phyloP scores from a whole-genome alignment of 2,329 filamentous ascomycete genomes.

The Xylaria sp. region DNA sequence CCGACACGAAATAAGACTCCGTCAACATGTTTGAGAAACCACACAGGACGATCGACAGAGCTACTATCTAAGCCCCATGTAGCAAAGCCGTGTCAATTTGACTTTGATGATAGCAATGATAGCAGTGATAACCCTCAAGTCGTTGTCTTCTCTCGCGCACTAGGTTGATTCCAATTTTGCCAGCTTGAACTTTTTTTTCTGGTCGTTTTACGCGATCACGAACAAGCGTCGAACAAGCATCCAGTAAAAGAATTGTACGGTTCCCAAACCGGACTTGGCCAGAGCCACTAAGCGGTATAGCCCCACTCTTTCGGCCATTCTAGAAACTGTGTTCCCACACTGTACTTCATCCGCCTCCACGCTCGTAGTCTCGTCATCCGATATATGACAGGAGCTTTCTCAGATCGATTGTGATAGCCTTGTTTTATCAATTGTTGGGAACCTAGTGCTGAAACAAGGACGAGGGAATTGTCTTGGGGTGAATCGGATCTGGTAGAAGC shows the following conservation, averaged over 20 bases:
- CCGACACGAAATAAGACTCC: slow-evolving; percentile 69
- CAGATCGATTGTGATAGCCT: background rate
- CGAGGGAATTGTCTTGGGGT: background rate
- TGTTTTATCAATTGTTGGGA: background rate
- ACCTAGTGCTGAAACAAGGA: slow-evolving; percentile 16
- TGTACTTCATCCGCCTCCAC: background rate
- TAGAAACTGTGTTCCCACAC: slow-evolving; percentile 1
- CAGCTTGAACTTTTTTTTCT: slow-evolving; percentile 28
- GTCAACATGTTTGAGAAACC: slow-evolving; percentile 61
- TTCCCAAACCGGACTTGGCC: slow-evolving; percentile 22
- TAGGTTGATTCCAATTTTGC: background rate
- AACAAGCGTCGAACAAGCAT: slow-evolving; percentile 2
- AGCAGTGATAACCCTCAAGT: background rate
- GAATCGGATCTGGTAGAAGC: background rate
- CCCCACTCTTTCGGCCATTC: slow-evolving; percentile 10
- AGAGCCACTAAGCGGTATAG: background rate
- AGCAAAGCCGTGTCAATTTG: slow-evolving; percentile 1
- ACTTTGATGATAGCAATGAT: background rate
- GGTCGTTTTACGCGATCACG: slow-evolving; percentile 10
- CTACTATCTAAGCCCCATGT: background rate
- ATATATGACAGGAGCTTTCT: background rate
- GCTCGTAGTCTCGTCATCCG: background rate
- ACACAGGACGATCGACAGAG: background rate
- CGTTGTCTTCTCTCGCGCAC: background rate
- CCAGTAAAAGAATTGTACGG: slow-evolving; percentile 26